Evolutionary conservation across 177 flowering plant genomes (phyloP).

Genomic region (Vitis hybrid): DNA sequence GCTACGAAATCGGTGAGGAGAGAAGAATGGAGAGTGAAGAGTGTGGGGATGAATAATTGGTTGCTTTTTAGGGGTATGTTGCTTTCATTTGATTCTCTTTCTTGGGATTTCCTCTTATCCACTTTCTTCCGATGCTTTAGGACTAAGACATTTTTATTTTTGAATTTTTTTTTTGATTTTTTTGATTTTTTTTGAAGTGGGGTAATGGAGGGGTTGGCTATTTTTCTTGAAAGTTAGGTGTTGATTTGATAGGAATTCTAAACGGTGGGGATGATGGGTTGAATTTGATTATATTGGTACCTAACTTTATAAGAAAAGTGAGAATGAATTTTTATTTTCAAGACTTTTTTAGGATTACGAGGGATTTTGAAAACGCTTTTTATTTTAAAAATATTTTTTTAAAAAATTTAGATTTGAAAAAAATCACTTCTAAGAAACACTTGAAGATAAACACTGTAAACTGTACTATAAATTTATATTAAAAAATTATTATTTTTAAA

Average conservation of each 20-base stretch:
- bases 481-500: too few species aligned
- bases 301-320: too few species aligned
- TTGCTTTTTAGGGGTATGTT: background rate
- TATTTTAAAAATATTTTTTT: too few species aligned
- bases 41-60: background rate
- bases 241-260: background rate
- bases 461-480: too few species aligned
- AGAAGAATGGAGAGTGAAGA: background rate
- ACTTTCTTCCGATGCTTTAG: conserved; percentile 14
- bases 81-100: background rate
- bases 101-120: background rate
- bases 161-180: background rate
- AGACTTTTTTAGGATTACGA: too few species aligned
- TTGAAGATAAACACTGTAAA: too few species aligned
- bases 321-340: too few species aligned
- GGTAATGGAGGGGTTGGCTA: background rate
- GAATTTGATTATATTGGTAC: too few species aligned
- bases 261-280: background rate
- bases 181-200: too few species aligned
- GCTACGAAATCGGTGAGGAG: conserved; percentile 23
- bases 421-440: too few species aligned
- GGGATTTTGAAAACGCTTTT: too few species aligned
- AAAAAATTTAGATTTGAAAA: too few species aligned
- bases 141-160: background rate
- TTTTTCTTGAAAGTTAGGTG: background rate